Evolutionary conservation across 2,329 filamentous ascomycete genomes (phyloP).

Genomic region (Nemania diffusa): DNA sequence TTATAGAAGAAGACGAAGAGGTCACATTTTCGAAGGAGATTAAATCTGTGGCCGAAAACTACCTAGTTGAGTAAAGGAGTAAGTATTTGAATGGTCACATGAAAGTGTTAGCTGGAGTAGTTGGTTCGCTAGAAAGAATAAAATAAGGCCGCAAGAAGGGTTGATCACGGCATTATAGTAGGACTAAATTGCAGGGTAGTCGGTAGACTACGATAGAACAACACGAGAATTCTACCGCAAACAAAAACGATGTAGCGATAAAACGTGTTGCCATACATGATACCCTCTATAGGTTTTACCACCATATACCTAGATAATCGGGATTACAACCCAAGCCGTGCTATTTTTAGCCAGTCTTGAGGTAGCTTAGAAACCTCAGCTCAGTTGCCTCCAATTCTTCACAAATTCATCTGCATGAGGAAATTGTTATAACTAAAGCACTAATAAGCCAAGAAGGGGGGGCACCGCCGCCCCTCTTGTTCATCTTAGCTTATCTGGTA

Average conservation of each 20-base stretch:
- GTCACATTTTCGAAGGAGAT: conserved; percentile 86
- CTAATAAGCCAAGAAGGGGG: too few species aligned
- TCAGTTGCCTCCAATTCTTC: too few species aligned
- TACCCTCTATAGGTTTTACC: too few species aligned
- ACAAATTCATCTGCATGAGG: too few species aligned
- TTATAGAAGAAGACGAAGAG: conserved; percentile 80
- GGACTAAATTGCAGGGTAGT: neutral
- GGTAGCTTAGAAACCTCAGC: too few species aligned
- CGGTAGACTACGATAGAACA: conserved; percentile 10
- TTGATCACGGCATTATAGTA: neutral
- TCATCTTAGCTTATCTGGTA: too few species aligned
- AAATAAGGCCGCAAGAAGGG: neutral
- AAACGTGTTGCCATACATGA: neutral
- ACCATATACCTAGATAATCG: too few species aligned
- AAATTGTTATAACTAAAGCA: too few species aligned
- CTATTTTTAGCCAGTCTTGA: too few species aligned
- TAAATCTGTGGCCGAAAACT: conserved; percentile 79
- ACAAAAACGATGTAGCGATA: neutral
- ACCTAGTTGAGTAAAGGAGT: conserved; percentile 73
- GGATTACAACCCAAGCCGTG: too few species aligned
- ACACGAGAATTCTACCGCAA: conserved; percentile 14
- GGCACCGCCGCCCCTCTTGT: too few species aligned
- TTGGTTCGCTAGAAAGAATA: neutral
- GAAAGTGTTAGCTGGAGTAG: neutral
- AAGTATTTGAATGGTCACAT: conserved; percentile 1